Base-by-base conservation (phyloP, 306 rosid species). In the Oxytropis ochrocephala region DNA sequence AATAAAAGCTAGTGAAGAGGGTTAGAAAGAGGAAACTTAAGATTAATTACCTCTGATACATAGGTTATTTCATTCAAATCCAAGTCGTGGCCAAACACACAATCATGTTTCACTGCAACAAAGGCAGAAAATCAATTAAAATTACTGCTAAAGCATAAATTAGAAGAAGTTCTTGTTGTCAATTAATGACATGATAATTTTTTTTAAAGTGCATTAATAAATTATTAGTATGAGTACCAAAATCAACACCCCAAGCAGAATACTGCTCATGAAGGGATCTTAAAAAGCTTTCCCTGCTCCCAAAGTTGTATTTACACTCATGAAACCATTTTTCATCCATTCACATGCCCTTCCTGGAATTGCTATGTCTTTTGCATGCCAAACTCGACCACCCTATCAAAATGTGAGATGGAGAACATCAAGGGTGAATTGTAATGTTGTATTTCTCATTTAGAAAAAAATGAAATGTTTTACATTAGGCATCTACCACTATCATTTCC, bases 241-340 rank as follows among this genome's bases (percentile, higher is more conserved):
- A 72, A 84, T 91, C 96, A 86, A 94, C 95, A 62, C 96, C 99
- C 99, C 99, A 94, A 5, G 76, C 81, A 38, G 95, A 91, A 83
- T 89, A 91, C 82, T 94, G 99, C 59, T 36, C 64, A 82, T 91
- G 79, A 18, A 94, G 95, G 53, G 99, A 94, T 69, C 81, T 85
- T 80, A 94, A 77, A 94, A 94, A 38, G 97, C 96, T 77, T 76
- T 91, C 52, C 92, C 97, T 47, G 99, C 99, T 62, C 89, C 97
- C 64, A 81, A 78, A 51, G 77, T 27, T 10, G 89, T 84, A 70
- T 94, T 84, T 47, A 94, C 91, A 65, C 99, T 94, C 97, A 94
- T 91, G 84, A 94, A 94, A 80, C 97, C 96, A 1, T 88, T 67
- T 38, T 63, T 52, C 99, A 95, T 95, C 97, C 99, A 95, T 5